Evolutionary conservation across 805 yeast species (phyloP), one percentile per base, ranked within the genome.

Genomic region (Sporopachydermia quercuum): DNA sequence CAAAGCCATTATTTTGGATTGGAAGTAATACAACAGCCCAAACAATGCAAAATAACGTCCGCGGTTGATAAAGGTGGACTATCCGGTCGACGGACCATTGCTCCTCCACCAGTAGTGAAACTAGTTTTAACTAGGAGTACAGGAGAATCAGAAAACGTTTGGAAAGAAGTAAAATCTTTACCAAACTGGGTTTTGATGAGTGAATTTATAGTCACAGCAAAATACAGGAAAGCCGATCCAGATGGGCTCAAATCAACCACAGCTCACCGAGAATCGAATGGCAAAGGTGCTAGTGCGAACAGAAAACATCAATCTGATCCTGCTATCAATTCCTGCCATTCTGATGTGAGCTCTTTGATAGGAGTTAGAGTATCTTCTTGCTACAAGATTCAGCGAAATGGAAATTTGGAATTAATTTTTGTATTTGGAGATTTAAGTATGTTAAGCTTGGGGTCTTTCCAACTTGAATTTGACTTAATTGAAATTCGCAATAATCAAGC

Each of bases 401-500:
- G 30, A 8, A 23, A 23, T 23, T n/a, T 23, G 30, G 30, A 23
- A 23, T n/a, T 23, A n/a, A 23, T 40, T 35, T 47, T 47, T 37
- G 49, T 47, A n/a, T 47, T 47, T 39, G 49, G 49, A 19, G 49
- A 47, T 36, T 36, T 47, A 27, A 30, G 39, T 18, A 42, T 46
- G 38, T 40, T 40, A 27, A 38, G 46, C 18, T 49, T 46, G 17
- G 49, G 49, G 30, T 38, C 37, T n/a, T 47, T 40, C 40, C 35
- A 48, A 14, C 42, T 47, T 18, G 47, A 44, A 42, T 47, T 47
- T 36, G 30, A 37, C 8, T 43, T 47, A 3, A 44, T 47, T 19
- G 49, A 47, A 19, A 46, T 47, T 45, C 44, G 47, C 39, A 46
- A 48, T 33, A 45, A 43, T n/a, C 47, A 42, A 35, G 48, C 45